Evolutionary conservation across 148 eudicot species (phyloP).

Genomic region (Cornus florida): DNA sequence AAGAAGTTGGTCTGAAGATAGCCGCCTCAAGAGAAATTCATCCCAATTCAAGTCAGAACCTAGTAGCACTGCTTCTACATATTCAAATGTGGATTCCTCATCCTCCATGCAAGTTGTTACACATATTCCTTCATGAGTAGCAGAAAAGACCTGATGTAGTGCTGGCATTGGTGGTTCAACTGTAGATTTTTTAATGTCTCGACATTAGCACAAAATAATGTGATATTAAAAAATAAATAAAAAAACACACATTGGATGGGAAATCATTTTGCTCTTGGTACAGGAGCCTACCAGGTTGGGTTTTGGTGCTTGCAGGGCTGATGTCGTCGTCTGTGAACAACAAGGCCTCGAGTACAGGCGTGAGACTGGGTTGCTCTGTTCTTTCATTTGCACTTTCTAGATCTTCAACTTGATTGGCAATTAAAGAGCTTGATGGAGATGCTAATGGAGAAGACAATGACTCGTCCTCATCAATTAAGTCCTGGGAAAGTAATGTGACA

Average conservation of each 20-base stretch:
- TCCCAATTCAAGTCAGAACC: slow-evolving; percentile 82
- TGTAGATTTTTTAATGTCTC: slow-evolving; percentile 29
- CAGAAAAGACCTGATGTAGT: slow-evolving; percentile 33
- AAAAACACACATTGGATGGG: background rate
- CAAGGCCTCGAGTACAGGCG: slow-evolving; percentile 83
- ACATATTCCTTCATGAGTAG: slow-evolving; percentile 22
- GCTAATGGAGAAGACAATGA: slow-evolving; percentile 38
- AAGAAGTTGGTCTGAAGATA: slow-evolving; percentile 58
- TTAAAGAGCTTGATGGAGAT: slow-evolving; percentile 41
- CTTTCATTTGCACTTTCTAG: slow-evolving; percentile 35
- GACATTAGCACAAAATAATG: slow-evolving; percentile 12
- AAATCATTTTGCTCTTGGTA: background rate
- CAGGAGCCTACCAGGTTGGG: slow-evolving; percentile 43
- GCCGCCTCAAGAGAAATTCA: slow-evolving; percentile 61
- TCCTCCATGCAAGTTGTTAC: slow-evolving; percentile 37
- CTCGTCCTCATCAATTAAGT: slow-evolving; percentile 34
- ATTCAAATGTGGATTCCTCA: slow-evolving; percentile 71
- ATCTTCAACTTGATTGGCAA: slow-evolving; percentile 34
- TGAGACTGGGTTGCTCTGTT: slow-evolving; percentile 75
- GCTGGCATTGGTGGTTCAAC: slow-evolving; percentile 55
- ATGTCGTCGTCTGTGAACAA: slow-evolving; percentile 70
- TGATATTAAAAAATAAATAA: background rate
- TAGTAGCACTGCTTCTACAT: slow-evolving; percentile 75
- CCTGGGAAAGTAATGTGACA: slow-evolving; percentile 38
- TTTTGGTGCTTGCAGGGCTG: slow-evolving; percentile 56